Base-by-base conservation (phyloP, 2,329 filamentous ascomycete genomes). In the Ascochyta viciae-villosae region DNA sequence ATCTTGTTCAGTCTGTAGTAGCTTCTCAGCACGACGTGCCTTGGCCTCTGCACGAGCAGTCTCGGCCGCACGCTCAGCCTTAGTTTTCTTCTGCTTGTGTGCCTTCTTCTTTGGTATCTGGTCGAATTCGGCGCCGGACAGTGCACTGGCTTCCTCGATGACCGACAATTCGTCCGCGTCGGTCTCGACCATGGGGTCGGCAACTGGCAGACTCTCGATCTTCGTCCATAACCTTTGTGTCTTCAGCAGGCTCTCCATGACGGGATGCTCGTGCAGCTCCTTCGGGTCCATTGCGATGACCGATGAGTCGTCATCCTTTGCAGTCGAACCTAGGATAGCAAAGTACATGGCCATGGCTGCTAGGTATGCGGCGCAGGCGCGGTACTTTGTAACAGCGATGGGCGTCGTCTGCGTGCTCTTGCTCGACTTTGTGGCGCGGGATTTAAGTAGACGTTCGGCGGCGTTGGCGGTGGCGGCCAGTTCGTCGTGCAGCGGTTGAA, bases 301-400 rank as follows among this genome's bases (percentile, higher is more conserved):
- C 6, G 68, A 61, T 0, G 79, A 76, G 7, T 81, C 82, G 33
- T 81, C 77, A 0, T 80, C 78, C 55, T 87, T 86, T 45, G 87
- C 82, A 1, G 91, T 88, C 0, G 92, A 96, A 10, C 92, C 91
- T n/a, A 99, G 80, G 33, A 98, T 85, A 34, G 93, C 91, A 74
- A 99, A 96, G 76, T 99, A 99, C 86, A 96, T 93, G 44, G 90
- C 89, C 64, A 99, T 82, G 1, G 91, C 85, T 39, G 90, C 92
- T 23, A 98, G 81, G 72, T 99, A 98, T 57, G 92, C 91, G 5
- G 91, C 89, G 35, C 96, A 81, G 10, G 93, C 87, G 74, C 91
- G 88, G 72, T 90, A 88, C 74, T 94, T 95, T 55, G 91, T 82
- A 9, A 77, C 62, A 8, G 72, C 74, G 50, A 73, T 71, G 1